Evolutionary conservation across 768 basidiomycete genomes (phyloP).

Genomic region (Cyclocybe cylindracea): DNA sequence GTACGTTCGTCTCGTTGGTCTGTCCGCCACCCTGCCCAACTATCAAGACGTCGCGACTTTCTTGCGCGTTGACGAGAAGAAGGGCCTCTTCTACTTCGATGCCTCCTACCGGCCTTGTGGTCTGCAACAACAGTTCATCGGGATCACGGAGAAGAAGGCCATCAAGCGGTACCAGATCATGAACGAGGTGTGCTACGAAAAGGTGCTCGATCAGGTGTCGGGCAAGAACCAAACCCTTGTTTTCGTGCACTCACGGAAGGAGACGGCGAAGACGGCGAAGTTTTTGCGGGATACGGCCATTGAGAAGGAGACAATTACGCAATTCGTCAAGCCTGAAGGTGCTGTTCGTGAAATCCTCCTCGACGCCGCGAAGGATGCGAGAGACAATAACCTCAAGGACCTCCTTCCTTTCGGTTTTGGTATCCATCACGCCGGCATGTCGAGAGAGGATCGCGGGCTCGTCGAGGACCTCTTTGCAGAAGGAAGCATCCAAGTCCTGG

Average conservation of each 20-base stretch:
- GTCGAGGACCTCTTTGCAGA: slow-evolving; percentile 96
- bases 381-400: slow-evolving; percentile 83
- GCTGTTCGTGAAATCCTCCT: slow-evolving; percentile 89
- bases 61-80: slow-evolving; percentile 89
- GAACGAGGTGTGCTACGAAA: slow-evolving; percentile 99
- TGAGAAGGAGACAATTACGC: slow-evolving; percentile 94
- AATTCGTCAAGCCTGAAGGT: slow-evolving; percentile 92
- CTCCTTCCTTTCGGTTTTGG: slow-evolving; percentile 95
- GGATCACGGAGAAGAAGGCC: slow-evolving; percentile 98
- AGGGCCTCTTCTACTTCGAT: slow-evolving; percentile 97
- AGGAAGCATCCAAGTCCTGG: slow-evolving; percentile 89
- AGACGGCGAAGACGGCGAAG: slow-evolving; percentile 95
- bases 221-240: slow-evolving; percentile 91
- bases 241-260: slow-evolving; percentile 98
- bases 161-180: slow-evolving; percentile 98
- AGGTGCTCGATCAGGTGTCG: slow-evolving; percentile 83
- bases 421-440: slow-evolving; percentile 98
- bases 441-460: slow-evolving; percentile 82
- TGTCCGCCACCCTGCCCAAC: slow-evolving; percentile 98
- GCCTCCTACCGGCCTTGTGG: slow-evolving; percentile 92
- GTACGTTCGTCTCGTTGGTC: slow-evolving; percentile 90
- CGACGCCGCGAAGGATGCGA: slow-evolving; percentile 80
- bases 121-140: slow-evolving; percentile 95
- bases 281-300: slow-evolving; percentile 94
- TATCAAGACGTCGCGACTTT: slow-evolving; percentile 98